Percentiles rank a stretch among this genome's conserved stretches.
These are phyloP conservation scores for Daldinia grandis DNA, from an alignment of 495 filamentous ascomycete species.

Conservation along the genomic window DNA sequence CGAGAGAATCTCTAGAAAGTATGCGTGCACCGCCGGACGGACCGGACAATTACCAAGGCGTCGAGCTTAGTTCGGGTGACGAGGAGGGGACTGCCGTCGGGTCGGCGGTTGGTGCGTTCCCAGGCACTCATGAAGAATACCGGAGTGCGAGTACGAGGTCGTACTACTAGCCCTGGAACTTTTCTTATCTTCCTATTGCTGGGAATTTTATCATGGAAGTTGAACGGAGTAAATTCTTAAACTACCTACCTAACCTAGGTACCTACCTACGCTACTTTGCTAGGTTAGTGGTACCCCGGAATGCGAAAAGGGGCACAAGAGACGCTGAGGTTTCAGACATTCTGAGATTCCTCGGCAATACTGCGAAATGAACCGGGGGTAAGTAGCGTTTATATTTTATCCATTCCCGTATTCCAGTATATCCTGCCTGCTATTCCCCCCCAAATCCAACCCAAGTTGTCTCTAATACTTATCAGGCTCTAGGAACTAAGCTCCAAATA, in stretches of 20 bases:
- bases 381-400: neutral
- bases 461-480: neutral
- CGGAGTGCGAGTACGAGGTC: slow-evolving; percentile 49
- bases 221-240: neutral
- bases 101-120: slow-evolving; percentile 48
- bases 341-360: neutral
- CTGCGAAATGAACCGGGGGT: neutral
- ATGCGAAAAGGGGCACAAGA: neutral
- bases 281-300: neutral
- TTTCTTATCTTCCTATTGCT: neutral
- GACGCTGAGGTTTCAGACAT: neutral
- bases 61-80: slow-evolving; percentile 57
- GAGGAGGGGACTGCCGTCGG: slow-evolving; percentile 41
- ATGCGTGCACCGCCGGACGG: slow-evolving; percentile 60
- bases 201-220: neutral
- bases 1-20: slow-evolving; percentile 62
- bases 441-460: neutral
- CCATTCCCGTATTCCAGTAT: neutral
- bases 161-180: slow-evolving; percentile 44
- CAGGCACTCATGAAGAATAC: slow-evolving; percentile 48
- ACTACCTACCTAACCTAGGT: no score
- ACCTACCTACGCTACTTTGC: no score
- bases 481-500: neutral
- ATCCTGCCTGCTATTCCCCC: neutral
- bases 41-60: slow-evolving; percentile 58